Percentiles rank a stretch among this genome's conserved stretches.
Evolutionary conservation across 2,329 filamentous ascomycete species (phyloP).

Genomic region (Coniella vitis): DNA sequence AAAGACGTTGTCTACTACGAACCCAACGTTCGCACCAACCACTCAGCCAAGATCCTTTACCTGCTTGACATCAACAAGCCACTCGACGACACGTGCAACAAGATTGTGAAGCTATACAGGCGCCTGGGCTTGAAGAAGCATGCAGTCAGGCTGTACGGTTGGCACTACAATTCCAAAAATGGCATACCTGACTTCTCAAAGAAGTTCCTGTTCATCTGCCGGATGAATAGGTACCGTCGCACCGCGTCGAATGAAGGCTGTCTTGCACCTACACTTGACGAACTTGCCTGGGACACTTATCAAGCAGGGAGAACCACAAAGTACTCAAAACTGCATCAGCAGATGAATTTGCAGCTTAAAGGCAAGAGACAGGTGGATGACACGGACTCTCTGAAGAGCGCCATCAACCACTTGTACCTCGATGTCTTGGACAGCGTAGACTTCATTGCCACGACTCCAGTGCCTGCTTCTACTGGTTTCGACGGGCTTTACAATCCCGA

Average conservation of each 20-base stretch:
- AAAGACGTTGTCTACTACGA: conserved; percentile 19
- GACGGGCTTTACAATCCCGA: conserved; percentile 63
- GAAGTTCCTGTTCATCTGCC: conserved; percentile 26
- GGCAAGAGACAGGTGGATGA: conserved; percentile 23
- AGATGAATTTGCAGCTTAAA: conserved; percentile 21
- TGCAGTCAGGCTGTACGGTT: conserved; percentile 35
- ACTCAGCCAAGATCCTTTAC: conserved; percentile 33
- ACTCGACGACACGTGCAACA: conserved; percentile 37
- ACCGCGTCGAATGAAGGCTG: conserved; percentile 7
- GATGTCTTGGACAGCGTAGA: conserved; percentile 32
- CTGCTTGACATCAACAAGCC: conserved; percentile 42
- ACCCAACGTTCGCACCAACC: conserved; percentile 24
- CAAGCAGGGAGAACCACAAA: conserved; percentile 26
- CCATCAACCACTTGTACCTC: conserved; percentile 31
- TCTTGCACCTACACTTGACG: conserved; percentile 35
- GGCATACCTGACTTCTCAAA: conserved; percentile 27
- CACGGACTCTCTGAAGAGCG: conserved; percentile 21
- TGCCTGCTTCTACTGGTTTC: conserved; percentile 33
- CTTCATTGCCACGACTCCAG: conserved; percentile 40
- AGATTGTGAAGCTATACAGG: conserved; percentile 32
- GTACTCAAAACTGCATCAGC: conserved; percentile 31
- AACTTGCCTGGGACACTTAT: conserved; percentile 36
- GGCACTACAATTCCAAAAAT: conserved; percentile 30
- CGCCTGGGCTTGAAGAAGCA: conserved; percentile 27
- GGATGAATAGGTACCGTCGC: conserved; percentile 9